Evolutionary conservation across 169 alveolate genomes (phyloP).

Genomic region (Eimeria necatrix): DNA sequence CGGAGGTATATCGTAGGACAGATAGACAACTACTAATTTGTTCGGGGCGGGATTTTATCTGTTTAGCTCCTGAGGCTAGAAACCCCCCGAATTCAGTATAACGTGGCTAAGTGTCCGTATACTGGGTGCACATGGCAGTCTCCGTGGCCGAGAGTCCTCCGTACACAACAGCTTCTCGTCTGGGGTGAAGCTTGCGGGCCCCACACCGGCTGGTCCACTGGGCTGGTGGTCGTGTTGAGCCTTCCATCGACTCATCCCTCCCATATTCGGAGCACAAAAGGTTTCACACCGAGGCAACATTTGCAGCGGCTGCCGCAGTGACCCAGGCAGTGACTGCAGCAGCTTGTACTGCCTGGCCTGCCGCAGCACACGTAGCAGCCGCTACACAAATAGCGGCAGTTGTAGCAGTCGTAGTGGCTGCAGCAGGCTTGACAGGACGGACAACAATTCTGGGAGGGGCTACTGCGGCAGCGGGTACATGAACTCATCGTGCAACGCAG

Average conservation of each 20-base stretch:
- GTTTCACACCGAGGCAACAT: not conserved
- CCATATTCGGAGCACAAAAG: not conserved
- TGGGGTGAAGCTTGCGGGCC: not conserved
- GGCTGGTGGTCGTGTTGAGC: no score
- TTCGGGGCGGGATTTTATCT: not conserved
- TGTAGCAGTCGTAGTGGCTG: not conserved
- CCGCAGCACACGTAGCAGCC: slow-evolving; percentile 7
- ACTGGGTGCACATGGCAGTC: not conserved
- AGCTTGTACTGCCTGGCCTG: not conserved
- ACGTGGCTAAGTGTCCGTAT: not conserved
- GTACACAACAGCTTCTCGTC: not conserved
- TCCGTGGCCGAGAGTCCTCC: not conserved
- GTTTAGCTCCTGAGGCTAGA: not conserved
- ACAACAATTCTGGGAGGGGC: slow-evolving; percentile 21
- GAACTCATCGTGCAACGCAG: slow-evolving; percentile 1
- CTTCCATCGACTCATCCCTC: not conserved
- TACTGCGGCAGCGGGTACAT: slow-evolving; percentile 32
- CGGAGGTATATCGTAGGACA: not conserved
- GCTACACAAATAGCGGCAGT: not conserved
- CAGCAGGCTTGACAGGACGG: not conserved
- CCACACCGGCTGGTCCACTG: not conserved
- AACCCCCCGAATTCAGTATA: not conserved
- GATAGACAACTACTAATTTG: not conserved
- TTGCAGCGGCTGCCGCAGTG: slow-evolving; percentile 19
- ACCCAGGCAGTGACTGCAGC: not conserved